Evolutionary conservation across 768 basidiomycete species (phyloP).

Genomic region (Boletellus ananas): DNA sequence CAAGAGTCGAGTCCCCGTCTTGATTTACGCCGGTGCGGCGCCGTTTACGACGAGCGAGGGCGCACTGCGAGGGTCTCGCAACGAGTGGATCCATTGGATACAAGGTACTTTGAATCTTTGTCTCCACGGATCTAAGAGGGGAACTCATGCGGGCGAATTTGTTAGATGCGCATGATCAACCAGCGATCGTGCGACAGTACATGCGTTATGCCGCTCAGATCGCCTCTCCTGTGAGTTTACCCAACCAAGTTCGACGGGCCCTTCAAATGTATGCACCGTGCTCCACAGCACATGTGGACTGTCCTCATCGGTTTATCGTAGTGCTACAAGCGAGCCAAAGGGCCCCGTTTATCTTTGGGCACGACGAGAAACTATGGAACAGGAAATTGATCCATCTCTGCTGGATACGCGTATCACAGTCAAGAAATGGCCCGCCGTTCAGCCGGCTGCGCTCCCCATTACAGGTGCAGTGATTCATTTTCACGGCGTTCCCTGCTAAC

Average conservation of each 20-base stretch:
- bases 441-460: conserved; percentile 45
- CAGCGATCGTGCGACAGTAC: conserved; percentile 69
- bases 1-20: conserved; percentile 51
- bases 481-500: background rate
- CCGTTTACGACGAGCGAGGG: conserved; percentile 32
- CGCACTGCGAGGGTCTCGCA: conserved; percentile 59
- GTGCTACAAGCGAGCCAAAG: conserved; percentile 65
- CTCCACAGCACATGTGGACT: background rate
- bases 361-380: conserved; percentile 66
- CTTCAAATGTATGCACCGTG: conserved; percentile 53
- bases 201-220: conserved; percentile 68
- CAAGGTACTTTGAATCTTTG: conserved; percentile 44
- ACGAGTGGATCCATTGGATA: conserved; percentile 73
- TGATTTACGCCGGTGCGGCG: conserved; percentile 66
- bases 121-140: too few species aligned
- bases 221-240: conserved; percentile 47
- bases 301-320: conserved; percentile 21
- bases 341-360: conserved; percentile 76
- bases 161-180: conserved; percentile 66
- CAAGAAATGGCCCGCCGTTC: conserved; percentile 51
- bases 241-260: conserved; percentile 51
- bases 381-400: conserved; percentile 45
- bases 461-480: conserved; percentile 24
- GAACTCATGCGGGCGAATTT: background rate
- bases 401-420: conserved; percentile 30